These are phyloP conservation scores for Phytophthora litchii DNA, from an alignment of 352 stramenopile species.

Conservation along the genomic window DNA sequence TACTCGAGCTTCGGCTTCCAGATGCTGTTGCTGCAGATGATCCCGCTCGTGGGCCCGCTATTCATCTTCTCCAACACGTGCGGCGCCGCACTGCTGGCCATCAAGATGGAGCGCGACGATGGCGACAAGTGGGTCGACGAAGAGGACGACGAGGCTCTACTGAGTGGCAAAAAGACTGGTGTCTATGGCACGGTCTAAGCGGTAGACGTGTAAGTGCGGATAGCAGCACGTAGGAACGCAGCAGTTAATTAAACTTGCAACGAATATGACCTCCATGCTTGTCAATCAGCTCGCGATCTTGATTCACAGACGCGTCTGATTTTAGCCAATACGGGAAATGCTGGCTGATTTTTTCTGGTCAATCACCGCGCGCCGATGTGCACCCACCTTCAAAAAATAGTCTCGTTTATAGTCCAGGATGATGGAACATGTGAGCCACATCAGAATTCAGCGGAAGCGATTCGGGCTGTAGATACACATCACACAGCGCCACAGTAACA, in stretches of 20 bases:
- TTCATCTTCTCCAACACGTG: slow-evolving; percentile 74
- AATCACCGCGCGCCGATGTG: neutral
- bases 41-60: slow-evolving; percentile 53
- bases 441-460: too few relatives aligned
- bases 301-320: neutral
- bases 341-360: slow-evolving; percentile 24
- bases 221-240: too few relatives aligned
- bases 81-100: slow-evolving; percentile 56
- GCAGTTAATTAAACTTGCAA: too few relatives aligned
- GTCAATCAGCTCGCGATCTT: too few relatives aligned
- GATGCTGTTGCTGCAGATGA: slow-evolving; percentile 61
- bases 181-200: slow-evolving; percentile 35
- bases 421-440: neutral
- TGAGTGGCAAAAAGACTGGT: slow-evolving; percentile 22
- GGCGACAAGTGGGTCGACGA: slow-evolving; percentile 32
- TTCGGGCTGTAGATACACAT: too few relatives aligned
- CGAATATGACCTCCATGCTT: too few relatives aligned
- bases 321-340: neutral
- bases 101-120: slow-evolving; percentile 61
- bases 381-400: slow-evolving; percentile 11
- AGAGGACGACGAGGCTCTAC: slow-evolving; percentile 30
- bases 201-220: neutral
- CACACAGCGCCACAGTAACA: too few relatives aligned
- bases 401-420: slow-evolving; percentile 4
- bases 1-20: slow-evolving; percentile 67